Percentiles rank a stretch among this genome's conserved stretches.
Evolutionary conservation across 2,329 filamentous ascomycete species (phyloP).

Genomic region (Tolypocladium inflatum): DNA sequence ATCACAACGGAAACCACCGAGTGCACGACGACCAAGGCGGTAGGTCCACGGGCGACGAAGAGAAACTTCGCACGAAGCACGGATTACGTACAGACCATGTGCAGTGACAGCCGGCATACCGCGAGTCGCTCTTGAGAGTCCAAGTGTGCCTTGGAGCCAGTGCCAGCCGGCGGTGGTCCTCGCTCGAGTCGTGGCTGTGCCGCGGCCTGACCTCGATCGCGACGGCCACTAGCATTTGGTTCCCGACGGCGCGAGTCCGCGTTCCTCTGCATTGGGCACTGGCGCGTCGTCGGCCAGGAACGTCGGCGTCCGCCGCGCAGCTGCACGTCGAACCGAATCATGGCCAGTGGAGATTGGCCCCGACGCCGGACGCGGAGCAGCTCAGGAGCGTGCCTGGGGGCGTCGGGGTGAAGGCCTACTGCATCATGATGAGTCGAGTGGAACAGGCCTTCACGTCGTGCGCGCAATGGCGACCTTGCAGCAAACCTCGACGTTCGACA

Average conservation of each 20-base stretch:
- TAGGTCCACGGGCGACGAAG: background rate
- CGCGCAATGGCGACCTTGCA: too few species aligned
- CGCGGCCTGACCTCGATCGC: background rate
- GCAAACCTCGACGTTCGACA: background rate
- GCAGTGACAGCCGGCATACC: background rate
- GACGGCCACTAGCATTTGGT: background rate
- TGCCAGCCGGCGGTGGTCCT: background rate
- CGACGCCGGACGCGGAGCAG: too few species aligned
- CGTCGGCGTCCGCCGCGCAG: background rate
- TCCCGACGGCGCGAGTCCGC: background rate
- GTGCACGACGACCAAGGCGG: too few species aligned
- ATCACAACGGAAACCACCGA: background rate
- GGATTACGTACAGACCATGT: too few species aligned
- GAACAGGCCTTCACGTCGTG: too few species aligned
- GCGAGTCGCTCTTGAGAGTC: background rate
- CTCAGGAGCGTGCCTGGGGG: too few species aligned
- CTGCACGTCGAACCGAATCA: background rate
- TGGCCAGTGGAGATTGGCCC: background rate
- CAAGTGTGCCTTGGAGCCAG: background rate
- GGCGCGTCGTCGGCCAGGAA: background rate
- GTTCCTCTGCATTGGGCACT: background rate
- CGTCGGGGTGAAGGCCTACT: too few species aligned
- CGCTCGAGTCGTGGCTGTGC: background rate
- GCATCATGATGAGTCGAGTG: too few species aligned
- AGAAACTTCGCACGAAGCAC: too few species aligned